phyloP scores from a whole-genome alignment of 345 rosid species.

The Citrus sinensis region DVS_A1.0 CM039168.1:26305001-26305500 shows the following conservation, averaged over 20 bases:
- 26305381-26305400: conserved; percentile 46
- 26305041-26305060: conserved; percentile 45
- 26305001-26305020: background rate
- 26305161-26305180: conserved; percentile 27
- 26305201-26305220: background rate
- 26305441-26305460: conserved; percentile 42
- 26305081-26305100: conserved; percentile 50
- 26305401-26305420: conserved; percentile 38
- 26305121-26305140: conserved; percentile 52
- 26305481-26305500: background rate
- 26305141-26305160: conserved; percentile 46
- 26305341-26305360: conserved; percentile 43
- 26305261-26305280: conserved; percentile 45
- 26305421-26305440: conserved; percentile 44
- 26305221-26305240: no score
- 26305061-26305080: conserved; percentile 44
- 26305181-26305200: background rate
- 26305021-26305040: conserved; percentile 34
- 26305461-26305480: conserved; percentile 23
- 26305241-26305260: background rate
- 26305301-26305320: conserved; percentile 47
- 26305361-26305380: conserved; percentile 54
- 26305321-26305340: conserved; percentile 36
- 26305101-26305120: conserved; percentile 71
- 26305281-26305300: conserved; percentile 68